These are phyloP conservation scores for Ophiosphaerella korrae DNA, from an alignment of 2,329 filamentous ascomycete genomes.

Conservation along the genomic window DNA sequence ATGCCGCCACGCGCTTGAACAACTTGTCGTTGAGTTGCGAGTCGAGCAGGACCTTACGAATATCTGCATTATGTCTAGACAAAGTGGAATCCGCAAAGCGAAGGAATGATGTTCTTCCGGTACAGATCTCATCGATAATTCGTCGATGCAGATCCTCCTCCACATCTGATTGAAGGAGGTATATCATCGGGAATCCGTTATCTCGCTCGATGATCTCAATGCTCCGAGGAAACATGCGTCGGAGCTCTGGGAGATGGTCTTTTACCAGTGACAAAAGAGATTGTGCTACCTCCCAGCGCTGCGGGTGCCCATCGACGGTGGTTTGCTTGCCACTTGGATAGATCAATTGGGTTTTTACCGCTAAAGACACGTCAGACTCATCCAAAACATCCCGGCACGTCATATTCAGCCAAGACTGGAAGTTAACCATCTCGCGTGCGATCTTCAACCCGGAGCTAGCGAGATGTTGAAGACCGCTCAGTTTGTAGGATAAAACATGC, in stretches of 20 bases:
- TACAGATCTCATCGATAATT: slow-evolving; percentile 30
- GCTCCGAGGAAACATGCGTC: slow-evolving; percentile 45
- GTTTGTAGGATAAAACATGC: slow-evolving; percentile 67
- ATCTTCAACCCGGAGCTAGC: slow-evolving; percentile 17
- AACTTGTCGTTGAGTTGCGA: neutral
- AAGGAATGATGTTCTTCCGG: slow-evolving; percentile 14
- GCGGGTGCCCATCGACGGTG: slow-evolving; percentile 37
- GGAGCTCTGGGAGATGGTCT: slow-evolving; percentile 35
- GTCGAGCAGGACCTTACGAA: neutral
- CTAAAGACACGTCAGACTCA: slow-evolving; percentile 55
- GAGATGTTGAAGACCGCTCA: slow-evolving; percentile 62
- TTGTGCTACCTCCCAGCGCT: slow-evolving; percentile 40
- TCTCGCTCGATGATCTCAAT: slow-evolving; percentile 53
- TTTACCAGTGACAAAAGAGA: slow-evolving; percentile 31
- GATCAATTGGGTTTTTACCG: slow-evolving; percentile 43
- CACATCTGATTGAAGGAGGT: slow-evolving; percentile 44
- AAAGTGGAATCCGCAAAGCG: slow-evolving; percentile 7
- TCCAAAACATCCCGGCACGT: slow-evolving; percentile 64
- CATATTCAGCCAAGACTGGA: slow-evolving; percentile 56
- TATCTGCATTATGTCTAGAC: neutral
- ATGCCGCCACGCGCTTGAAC: slow-evolving; percentile 7
- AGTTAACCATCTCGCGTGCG: slow-evolving; percentile 53
- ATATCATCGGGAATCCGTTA: no score
- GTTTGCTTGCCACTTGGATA: slow-evolving; percentile 35
- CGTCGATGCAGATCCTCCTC: slow-evolving; percentile 18